Base-by-base conservation (phyloP, 441 rosid genomes). In the Bruguiera hainesii region DNA sequence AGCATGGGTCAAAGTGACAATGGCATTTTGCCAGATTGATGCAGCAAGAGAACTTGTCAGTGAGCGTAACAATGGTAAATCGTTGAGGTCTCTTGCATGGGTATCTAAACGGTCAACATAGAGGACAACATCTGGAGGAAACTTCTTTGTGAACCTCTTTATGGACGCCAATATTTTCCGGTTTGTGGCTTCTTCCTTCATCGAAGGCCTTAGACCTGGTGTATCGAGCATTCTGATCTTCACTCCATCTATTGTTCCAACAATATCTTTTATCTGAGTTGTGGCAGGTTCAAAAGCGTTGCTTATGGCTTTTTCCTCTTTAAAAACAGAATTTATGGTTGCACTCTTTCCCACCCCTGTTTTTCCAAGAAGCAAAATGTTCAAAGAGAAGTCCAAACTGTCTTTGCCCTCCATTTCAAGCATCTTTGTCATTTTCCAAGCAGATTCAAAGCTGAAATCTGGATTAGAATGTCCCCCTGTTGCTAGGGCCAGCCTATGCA, bases 311-410 rank as follows among this genome's bases (percentile, higher is more conserved):
- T 83, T 89, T 26, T 81, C 73, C 78, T 89, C 83, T 0, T 87
- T 73, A 51, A 91, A 85, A 66, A 93, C 82, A 7, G 98, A 93
- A 77, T 91, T 93, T 71, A 91, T 62, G 20, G 93, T 91, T 21
- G 98, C 93, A 78, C 98, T 93, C 78, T 93, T 90, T 19, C 97
- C 96, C 21, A 87, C 98, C 16, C 98, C 96, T 18, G 90, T 82
- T 84, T 87, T 93, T 68, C 97, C 97, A 0, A 93, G 77, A 73
- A 87, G 91, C 80, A 93, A 69, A 72, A 93, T 78, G 70, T 79
- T 89, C 77, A 89, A 68, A 68, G 80, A 81, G 71, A 89, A 85
- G 68, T 84, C 76, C 20, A 80, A 57, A 69, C 78, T 81, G 63
- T 74, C 82, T 63, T 78, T 76, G 6, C 72, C 69, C 67, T 84